Percentiles rank a stretch among this genome's conserved stretches.
phyloP scores from a whole-genome alignment of 352 stramenopile genomes.

The Globisporangium radiosum region DNA sequence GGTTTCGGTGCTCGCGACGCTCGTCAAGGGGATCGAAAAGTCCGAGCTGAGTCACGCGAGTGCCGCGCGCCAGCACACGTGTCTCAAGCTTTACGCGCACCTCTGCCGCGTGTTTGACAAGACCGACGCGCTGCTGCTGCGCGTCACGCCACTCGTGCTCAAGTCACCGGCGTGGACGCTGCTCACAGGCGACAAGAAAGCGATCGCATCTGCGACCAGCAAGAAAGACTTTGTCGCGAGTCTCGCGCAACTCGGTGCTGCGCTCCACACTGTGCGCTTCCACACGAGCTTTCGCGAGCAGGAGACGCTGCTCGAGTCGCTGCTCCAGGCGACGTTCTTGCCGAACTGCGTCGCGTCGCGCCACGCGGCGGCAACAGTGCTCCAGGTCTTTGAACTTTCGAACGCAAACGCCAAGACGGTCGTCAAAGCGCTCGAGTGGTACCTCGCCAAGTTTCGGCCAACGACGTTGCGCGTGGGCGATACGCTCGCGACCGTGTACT shows the following conservation, averaged over 20 bases:
- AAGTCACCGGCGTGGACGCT: conserved; percentile 46
- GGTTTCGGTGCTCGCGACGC: conserved; percentile 28
- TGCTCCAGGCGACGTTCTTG: conserved; percentile 51
- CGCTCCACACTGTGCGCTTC: conserved; percentile 56
- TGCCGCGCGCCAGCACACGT: conserved; percentile 39
- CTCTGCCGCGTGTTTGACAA: conserved; percentile 45
- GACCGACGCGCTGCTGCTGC: conserved; percentile 35
- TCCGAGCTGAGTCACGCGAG: conserved; percentile 40
- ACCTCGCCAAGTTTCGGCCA: conserved; percentile 40
- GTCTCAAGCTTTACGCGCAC: conserved; percentile 53
- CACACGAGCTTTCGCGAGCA: conserved; percentile 28
- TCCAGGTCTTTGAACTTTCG: conserved; percentile 41
- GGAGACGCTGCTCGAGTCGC: conserved; percentile 32
- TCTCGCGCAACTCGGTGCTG: conserved; percentile 37
- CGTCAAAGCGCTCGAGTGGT: conserved; percentile 39
- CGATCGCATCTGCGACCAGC: conserved; percentile 19
- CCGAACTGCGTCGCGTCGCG: conserved; percentile 37
- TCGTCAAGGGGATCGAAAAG: conserved; percentile 46
- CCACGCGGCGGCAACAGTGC: conserved; percentile 50
- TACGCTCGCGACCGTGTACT: conserved; percentile 53
- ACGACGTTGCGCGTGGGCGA: conserved; percentile 46
- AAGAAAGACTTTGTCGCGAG: conserved; percentile 56
- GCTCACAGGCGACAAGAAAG: conserved; percentile 43
- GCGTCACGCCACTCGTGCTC: conserved; percentile 32
- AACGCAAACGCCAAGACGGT: conserved; percentile 31